Conservation (phyloP, 2,329 filamentous ascomycete species). For the Sclerotinia minor region DNA sequence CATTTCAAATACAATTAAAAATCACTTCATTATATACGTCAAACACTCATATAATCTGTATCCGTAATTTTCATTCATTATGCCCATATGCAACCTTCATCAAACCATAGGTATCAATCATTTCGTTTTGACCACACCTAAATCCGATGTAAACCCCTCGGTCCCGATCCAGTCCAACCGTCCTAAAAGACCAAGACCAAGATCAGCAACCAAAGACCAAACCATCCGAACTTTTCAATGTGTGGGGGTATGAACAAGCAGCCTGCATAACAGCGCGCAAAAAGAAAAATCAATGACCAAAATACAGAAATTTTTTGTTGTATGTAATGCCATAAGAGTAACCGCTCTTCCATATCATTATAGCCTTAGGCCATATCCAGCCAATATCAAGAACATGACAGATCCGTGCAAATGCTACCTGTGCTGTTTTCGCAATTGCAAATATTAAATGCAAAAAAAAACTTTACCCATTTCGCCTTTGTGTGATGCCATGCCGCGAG, state of each 20-base stretch:
- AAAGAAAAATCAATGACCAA: conserved; percentile 21
- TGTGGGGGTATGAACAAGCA: conserved; percentile 24
- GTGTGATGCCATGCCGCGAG: conserved; percentile 26
- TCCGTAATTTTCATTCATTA: conserved; percentile 21
- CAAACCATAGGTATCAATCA: conserved; percentile 20
- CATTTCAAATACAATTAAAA: not conserved
- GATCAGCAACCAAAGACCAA: conserved; percentile 21
- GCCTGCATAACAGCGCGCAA: conserved; percentile 15
- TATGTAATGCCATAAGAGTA: conserved; percentile 17
- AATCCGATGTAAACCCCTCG: conserved; percentile 13
- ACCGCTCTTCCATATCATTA: conserved; percentile 23
- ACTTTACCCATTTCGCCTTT: conserved; percentile 26
- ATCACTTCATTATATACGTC: not conserved
- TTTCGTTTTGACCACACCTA: conserved; percentile 4
- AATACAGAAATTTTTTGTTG: conserved; percentile 20
- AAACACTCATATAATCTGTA: not conserved
- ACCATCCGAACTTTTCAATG: conserved; percentile 21
- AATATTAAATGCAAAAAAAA: conserved; percentile 24
- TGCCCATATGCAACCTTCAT: conserved; percentile 22
- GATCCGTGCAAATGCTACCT: conserved; percentile 24
- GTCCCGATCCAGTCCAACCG: conserved; percentile 11
- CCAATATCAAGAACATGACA: conserved; percentile 25
- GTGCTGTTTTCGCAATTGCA: conserved; percentile 23
- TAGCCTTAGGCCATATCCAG: conserved; percentile 24
- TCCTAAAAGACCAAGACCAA: conserved; percentile 22